Evolutionary conservation across 2,329 filamentous ascomycete genomes (phyloP).

Genomic region (Diaporthe sp.): DNA sequence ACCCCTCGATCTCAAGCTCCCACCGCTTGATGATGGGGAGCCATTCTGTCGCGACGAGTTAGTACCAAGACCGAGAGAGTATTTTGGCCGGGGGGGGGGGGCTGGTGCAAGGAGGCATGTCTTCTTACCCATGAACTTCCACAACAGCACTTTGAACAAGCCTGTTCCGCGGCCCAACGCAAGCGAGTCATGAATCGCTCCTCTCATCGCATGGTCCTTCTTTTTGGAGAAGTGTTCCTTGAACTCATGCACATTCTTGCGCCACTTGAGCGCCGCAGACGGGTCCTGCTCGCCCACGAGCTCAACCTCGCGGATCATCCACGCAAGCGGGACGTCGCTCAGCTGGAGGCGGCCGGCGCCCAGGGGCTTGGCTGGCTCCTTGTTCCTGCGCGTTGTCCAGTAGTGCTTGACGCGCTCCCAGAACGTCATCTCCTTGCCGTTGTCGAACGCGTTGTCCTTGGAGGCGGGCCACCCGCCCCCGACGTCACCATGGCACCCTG

Average conservation of each 20-base stretch:
- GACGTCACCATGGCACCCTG: slow-evolving; percentile 66
- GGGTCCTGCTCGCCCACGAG: slow-evolving; percentile 51
- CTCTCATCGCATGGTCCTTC: slow-evolving; percentile 22
- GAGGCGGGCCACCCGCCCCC: slow-evolving; percentile 62
- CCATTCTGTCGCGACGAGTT: background rate
- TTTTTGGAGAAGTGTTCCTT: slow-evolving; percentile 10
- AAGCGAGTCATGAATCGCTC: slow-evolving; percentile 15
- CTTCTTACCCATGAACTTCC: slow-evolving; percentile 20
- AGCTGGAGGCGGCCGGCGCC: slow-evolving; percentile 55
- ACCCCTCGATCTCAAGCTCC: slow-evolving; percentile 13
- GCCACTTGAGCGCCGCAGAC: slow-evolving; percentile 52
- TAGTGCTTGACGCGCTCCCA: slow-evolving; percentile 54
- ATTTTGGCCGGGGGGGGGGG: too few species aligned
- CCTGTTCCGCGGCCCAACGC: background rate
- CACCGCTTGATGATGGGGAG: slow-evolving; percentile 20
- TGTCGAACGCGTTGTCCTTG: slow-evolving; percentile 46
- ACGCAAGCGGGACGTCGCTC: slow-evolving; percentile 64
- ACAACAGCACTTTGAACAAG: slow-evolving; percentile 2
- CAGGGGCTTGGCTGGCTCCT: slow-evolving; percentile 46
- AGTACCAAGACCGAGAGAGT: background rate
- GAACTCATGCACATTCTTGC: slow-evolving; percentile 42
- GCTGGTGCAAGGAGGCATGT: too few species aligned
- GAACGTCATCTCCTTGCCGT: slow-evolving; percentile 46
- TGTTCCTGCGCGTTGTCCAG: slow-evolving; percentile 52
- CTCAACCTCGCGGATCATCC: slow-evolving; percentile 66